Base-by-base conservation (phyloP, 306 rosid species). In the Arachis stenosperma region DNA sequence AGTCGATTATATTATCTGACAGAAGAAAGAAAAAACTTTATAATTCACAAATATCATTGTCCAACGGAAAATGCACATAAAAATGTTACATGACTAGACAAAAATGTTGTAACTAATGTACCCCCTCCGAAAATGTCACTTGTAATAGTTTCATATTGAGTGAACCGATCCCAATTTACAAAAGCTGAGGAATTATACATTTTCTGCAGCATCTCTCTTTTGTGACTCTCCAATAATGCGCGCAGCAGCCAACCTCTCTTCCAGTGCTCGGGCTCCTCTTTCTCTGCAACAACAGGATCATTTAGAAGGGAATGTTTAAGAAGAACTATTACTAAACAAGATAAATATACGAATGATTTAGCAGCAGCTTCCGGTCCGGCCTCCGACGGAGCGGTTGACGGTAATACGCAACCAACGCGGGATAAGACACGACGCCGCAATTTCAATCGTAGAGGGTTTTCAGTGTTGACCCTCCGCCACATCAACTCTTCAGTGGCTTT, bases 171-270 rank as follows among this genome's bases (percentile, higher is more conserved):
- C 48, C n/a, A 70, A 66, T 61, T 65, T 62, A 55, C 74, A 61
- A 46, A 65, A 61, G n/a, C 78, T 36, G 48, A 52, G 85, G 71
- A 79, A 73, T 82, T 81, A 91, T 39, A 91, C 97, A 62, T 78
- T 87, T 60, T 91, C 90, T 2, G 79, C 29, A 5, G 89, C 86
- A 81, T 89, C 89, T 63, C 80, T 73, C 64, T 61, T 48, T 48
- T 48, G 79, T 0, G 76, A 67, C 69, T 84, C 94, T 53, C 85
- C 84, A 7, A 81, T 61, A 13, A 75, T 48, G 22, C 66, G 78
- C n/a, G 65, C 79, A 74, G 84, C 17, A 17, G 0, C 17, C 17
- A 17, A 17, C n/a, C n/a, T n/a, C n/a, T n/a, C n/a, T n/a, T n/a
- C n/a, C n/a, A n/a, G n/a, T n/a, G n/a, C n/a, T n/a, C n/a, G n/a